Conservation (phyloP, 2,329 filamentous ascomycete species). For the Mycosphaerella sp. region DNA sequence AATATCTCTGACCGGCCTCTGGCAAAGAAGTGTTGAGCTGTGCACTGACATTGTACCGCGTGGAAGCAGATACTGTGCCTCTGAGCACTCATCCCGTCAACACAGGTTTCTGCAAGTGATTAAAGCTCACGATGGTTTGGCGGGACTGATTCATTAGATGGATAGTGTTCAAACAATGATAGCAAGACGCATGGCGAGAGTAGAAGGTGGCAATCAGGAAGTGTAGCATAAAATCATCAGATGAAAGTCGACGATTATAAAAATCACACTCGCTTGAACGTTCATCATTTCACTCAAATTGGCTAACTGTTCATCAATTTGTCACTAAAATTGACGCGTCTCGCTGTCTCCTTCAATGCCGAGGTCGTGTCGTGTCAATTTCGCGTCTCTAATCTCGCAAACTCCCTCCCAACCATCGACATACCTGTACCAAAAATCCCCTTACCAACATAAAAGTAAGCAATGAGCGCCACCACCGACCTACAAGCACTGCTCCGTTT, state of each 20-base stretch:
- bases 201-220: neutral
- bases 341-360: neutral
- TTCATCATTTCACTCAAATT: neutral
- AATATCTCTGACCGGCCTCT: neutral
- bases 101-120: neutral
- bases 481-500: constrained; percentile 47
- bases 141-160: neutral
- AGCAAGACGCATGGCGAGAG: neutral
- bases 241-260: neutral
- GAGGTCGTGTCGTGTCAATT: neutral
- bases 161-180: neutral
- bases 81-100: neutral
- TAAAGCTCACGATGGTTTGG: neutral
- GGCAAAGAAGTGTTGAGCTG: neutral
- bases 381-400: neutral
- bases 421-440: neutral
- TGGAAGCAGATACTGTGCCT: neutral
- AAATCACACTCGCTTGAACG: too few relatives aligned
- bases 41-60: neutral
- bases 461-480: constrained; percentile 21
- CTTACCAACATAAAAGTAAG: neutral
- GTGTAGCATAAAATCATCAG: neutral
- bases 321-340: neutral
- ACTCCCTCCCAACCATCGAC: neutral
- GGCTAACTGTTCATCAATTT: neutral